phyloP scores from a whole-genome alignment of 352 stramenopile species.

The Sclerospora graminicola region DNA sequence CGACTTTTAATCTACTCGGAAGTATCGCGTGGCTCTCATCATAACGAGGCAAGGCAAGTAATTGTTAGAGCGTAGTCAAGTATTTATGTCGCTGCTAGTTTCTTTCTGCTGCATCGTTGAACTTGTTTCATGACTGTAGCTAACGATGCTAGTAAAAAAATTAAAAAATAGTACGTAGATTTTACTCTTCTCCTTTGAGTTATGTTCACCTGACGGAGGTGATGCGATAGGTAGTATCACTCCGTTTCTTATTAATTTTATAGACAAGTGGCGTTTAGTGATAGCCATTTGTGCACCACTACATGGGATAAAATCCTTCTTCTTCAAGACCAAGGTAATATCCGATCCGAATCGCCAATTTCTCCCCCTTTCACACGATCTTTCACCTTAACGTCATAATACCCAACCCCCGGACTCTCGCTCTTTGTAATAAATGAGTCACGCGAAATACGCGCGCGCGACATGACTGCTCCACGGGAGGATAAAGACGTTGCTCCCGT shows the following conservation, averaged over 20 bases:
- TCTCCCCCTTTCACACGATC: constrained; percentile 60
- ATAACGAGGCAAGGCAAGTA: constrained; percentile 8
- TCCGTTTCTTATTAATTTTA: constrained; percentile 6
- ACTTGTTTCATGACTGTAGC: constrained; percentile 5
- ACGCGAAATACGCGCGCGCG: constrained; percentile 41
- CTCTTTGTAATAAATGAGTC: constrained; percentile 67
- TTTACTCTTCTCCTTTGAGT: not conserved
- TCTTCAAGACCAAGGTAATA: constrained; percentile 45
- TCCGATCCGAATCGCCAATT: constrained; percentile 64
- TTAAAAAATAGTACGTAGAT: not conserved
- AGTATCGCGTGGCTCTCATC: constrained; percentile 2
- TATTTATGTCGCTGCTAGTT: constrained; percentile 31
- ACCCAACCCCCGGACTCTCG: constrained; percentile 59
- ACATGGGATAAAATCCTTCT: not conserved
- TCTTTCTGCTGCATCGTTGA: constrained; percentile 8
- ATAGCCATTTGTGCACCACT: constrained; percentile 3
- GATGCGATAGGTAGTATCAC: no score
- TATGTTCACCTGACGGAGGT: no score
- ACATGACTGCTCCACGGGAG: constrained; percentile 60
- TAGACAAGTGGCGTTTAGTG: not conserved
- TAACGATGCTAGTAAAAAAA: constrained; percentile 2
- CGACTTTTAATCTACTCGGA: constrained; percentile 27
- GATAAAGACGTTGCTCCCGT: constrained; percentile 46
- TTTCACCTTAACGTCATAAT: constrained; percentile 65
- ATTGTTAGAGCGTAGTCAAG: constrained; percentile 37